These are phyloP conservation scores for Colletotrichum eleusines DNA, from an alignment of 2,329 filamentous ascomycete genomes.

Conservation along the genomic window DNA sequence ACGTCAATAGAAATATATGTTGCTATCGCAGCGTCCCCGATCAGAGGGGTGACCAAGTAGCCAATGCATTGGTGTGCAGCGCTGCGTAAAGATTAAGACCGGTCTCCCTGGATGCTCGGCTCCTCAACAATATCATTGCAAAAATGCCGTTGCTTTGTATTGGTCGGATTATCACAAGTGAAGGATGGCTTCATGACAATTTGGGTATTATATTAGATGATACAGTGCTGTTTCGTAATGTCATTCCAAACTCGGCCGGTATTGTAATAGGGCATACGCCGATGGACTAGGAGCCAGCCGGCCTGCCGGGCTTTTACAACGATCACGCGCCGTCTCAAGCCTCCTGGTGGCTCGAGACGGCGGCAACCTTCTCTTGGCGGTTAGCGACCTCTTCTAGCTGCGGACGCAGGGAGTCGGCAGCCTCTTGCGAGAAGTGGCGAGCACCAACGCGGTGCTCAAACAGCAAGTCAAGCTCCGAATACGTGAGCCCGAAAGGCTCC, in stretches of 20 bases:
- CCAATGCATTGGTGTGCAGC: no score
- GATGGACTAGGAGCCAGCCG: neutral
- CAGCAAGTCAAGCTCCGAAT: conserved; percentile 46
- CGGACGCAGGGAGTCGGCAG: conserved; percentile 37
- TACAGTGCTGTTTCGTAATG: neutral
- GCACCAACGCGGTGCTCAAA: conserved; percentile 45
- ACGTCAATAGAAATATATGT: no score
- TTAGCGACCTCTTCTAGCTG: conserved; percentile 42
- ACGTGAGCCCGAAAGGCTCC: conserved; percentile 47
- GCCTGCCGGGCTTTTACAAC: neutral
- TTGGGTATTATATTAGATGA: neutral
- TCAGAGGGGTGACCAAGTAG: no score
- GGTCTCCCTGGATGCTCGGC: no score
- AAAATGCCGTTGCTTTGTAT: neutral
- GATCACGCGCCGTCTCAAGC: neutral
- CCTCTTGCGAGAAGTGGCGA: conserved; percentile 38
- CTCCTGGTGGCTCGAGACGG: conserved; percentile 35
- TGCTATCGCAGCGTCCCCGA: no score
- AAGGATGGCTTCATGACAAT: neutral
- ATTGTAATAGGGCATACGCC: no score
- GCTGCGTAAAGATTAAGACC: no score
- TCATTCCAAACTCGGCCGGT: no score
- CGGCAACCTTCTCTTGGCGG: conserved; percentile 37
- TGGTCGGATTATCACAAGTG: neutral
- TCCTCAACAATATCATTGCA: no score